Evolutionary conservation across 345 rosid genomes (phyloP), one percentile per base, ranked within the genome.

Genomic region (Corymbia maculata): DNA sequence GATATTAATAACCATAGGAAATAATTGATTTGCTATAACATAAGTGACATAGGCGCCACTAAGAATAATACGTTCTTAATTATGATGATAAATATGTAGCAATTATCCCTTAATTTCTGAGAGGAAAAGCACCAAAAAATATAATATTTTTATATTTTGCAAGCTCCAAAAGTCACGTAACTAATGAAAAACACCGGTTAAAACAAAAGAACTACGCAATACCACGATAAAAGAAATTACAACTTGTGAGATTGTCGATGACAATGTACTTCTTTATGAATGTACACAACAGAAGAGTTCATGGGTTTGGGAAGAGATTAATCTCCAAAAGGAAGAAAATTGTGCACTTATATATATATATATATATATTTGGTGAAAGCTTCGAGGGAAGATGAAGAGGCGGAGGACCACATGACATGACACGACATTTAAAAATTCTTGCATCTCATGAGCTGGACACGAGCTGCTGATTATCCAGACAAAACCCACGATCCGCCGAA

Each of bases 171-270:
- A 59, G 66, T 59, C 30, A 61, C 14, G 28, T 15, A 28, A 55
- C 42, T 0, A 55, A 55, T 22, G 28, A 55, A 55, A 55, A 22
- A 55, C 2, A 55, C 6, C 28, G 28, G 12, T 12, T 11, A 61
- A 28, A 2, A 6, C 2, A 0, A 61, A 61, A 61, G 30, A 61
- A 26, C 15, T 0, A 61, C 0, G 32, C 32, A 14, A 6, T 61
- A 28, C 68, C 68, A 26, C 14, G 5, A 59, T 26, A 57, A 55
- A 22, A 2, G 8, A 61, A 61, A 61, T 61, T 61, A 61, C 30
- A 11, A 61, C 15, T 61, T n/a, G 12, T 30, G 28, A 6, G 32
- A 61, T 61, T 11, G 68, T 61, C 68, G 68, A 30, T 28, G 68
- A 26, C 26, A 5, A 61, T 61, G 26, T 26, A 28, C 15, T 1